Base-by-base conservation (phyloP, 2,329 filamentous ascomycete genomes). In the Myriosclerotinia curreyana region DNA sequence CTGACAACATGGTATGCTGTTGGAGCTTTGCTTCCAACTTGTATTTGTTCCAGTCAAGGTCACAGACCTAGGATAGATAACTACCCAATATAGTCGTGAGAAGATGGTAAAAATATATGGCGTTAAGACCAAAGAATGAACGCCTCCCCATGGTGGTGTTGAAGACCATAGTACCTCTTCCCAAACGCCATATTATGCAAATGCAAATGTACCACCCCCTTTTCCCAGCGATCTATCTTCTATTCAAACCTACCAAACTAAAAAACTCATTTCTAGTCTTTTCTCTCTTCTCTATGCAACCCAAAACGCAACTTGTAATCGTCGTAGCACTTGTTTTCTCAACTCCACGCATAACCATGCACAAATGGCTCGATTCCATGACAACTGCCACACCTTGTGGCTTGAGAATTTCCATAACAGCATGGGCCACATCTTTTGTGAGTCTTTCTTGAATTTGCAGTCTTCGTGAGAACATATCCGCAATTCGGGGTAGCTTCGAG, bases 311-410 rank as follows among this genome's bases (percentile, higher is more conserved):
- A 79, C 92, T 97, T 22, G 95, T 99, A 46, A 96, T 95, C 8
- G 95, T 98, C 22, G 85, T 89, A 59, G 90, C 88, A 49, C 83
- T 85, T 0, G 92, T 92, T 82, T 99, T 97, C 75, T 97, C 86
- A 12, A 99, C 94, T n/a, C 95, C 95, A 54, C 95, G 86, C 93
- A 97, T 98, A 20, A 96, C 92, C 94, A 98, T 99, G 81, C 95
- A 99, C 54, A 98, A 81, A 78, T 99, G 95, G 73, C 87, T 93
- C 17, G 91, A 96, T 75, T 99, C 95, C 89, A 99, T 96, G 66
- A 99, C 94, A 2, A 99, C 95, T 25, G 91, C 94, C 2, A 99
- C 94, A 54, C 95, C 95, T 74, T 96, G 92, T 2, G 95, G 95
- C 75, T 96, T 90, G 55, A 99, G 82, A 15, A 98, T 88, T 74